Conservation (phyloP, 2,329 filamentous ascomycete genomes). For the Colletotrichum sp. region DNA sequence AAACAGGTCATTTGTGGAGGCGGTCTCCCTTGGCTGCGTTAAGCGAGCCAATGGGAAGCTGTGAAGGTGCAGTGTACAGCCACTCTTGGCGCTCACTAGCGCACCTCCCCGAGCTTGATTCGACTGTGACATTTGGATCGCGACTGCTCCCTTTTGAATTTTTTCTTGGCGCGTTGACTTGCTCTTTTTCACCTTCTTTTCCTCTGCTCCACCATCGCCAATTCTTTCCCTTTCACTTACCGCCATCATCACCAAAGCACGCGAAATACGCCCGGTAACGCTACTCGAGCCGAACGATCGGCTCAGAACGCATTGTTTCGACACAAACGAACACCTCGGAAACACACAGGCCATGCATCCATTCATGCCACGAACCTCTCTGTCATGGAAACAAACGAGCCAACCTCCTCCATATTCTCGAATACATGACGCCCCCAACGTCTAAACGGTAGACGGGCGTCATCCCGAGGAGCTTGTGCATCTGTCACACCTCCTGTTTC, state of each 20-base stretch:
- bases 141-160: neutral
- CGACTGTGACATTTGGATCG: neutral
- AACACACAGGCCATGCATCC: neutral
- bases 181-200: neutral
- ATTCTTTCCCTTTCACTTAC: neutral
- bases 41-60: neutral
- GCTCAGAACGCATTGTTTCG: neutral
- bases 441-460: neutral
- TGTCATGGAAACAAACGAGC: neutral
- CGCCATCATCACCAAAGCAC: neutral
- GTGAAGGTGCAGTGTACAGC: neutral
- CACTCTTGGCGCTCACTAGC: conserved; percentile 15
- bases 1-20: neutral
- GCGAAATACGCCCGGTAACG: neutral
- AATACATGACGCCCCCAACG: neutral
- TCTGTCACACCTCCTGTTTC: neutral
- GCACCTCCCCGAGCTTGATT: conserved; percentile 8
- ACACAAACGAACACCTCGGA: neutral
- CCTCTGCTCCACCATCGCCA: neutral
- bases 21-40: neutral
- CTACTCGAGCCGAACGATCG: neutral
- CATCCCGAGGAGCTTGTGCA: neutral
- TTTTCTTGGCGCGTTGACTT: neutral
- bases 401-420: neutral
- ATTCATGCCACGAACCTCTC: neutral